Percentiles rank a stretch among this genome's conserved stretches.
phyloP scores from a whole-genome alignment of 129 eudicot genomes.

The Glebionis coronaria region DNA sequence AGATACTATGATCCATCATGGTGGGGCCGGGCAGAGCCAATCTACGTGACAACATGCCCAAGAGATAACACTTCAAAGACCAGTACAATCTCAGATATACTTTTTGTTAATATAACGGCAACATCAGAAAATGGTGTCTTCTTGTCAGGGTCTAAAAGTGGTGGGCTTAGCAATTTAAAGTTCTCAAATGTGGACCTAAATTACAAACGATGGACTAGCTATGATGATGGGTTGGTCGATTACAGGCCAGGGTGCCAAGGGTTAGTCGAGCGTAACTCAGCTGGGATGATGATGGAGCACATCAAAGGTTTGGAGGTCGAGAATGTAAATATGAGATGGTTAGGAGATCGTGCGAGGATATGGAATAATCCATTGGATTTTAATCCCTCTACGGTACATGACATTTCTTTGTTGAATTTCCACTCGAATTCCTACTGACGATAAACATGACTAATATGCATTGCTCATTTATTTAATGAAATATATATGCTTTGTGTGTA shows the following conservation, averaged over 20 bases:
- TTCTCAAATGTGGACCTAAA: slow-evolving; percentile 64
- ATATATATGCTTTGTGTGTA: not conserved
- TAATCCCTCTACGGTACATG: slow-evolving; percentile 71
- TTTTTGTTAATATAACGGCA: slow-evolving; percentile 70
- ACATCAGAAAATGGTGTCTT: slow-evolving; percentile 89
- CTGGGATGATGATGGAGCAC: slow-evolving; percentile 86
- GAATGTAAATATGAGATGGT: slow-evolving; percentile 79
- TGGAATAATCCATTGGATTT: slow-evolving; percentile 93
- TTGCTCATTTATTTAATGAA: not conserved
- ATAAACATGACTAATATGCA: not conserved
- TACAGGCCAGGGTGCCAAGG: slow-evolving; percentile 93
- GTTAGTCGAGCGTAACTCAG: slow-evolving; percentile 70
- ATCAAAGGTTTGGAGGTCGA: slow-evolving; percentile 64
- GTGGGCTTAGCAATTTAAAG: slow-evolving; percentile 52
- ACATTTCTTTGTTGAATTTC: slow-evolving; percentile 56
- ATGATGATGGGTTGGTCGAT: slow-evolving; percentile 68
- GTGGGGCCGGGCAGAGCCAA: slow-evolving; percentile 99
- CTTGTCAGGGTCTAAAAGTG: slow-evolving; percentile 71
- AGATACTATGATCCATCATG: slow-evolving; percentile 90
- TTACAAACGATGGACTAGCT: slow-evolving; percentile 82
- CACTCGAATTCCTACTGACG: slow-evolving; percentile 44
- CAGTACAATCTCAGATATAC: slow-evolving; percentile 64
- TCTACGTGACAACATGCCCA: slow-evolving; percentile 89
- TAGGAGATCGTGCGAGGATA: slow-evolving; percentile 37
- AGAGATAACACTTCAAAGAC: slow-evolving; percentile 46